phyloP scores from a whole-genome alignment of 75 land plant species.

The Selaginella moellendorffii region DNA sequence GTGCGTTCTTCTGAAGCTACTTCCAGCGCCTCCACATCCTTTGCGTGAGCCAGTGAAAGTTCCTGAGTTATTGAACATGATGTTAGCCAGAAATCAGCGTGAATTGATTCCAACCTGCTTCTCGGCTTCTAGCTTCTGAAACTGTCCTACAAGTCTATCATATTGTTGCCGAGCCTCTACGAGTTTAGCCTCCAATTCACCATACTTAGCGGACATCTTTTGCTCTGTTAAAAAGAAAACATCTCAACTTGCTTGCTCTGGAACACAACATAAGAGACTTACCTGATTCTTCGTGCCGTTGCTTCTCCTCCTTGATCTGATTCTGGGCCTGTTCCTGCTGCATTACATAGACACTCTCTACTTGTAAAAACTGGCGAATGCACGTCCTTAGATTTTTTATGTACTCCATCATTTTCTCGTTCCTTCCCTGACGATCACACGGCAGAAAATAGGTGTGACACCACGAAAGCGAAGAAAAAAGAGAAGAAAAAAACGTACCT shows the following conservation, averaged over 20 bases:
- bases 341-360: slow-evolving; percentile 29
- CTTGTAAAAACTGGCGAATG: slow-evolving; percentile 61
- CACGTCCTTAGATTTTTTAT: slow-evolving; percentile 68
- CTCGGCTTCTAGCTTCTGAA: slow-evolving; percentile 5
- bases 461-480: background rate
- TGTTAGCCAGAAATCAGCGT: too few relatives aligned
- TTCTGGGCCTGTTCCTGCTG: slow-evolving; percentile 37
- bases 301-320: slow-evolving; percentile 32
- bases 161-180: slow-evolving; percentile 4
- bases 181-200: slow-evolving; percentile 9
- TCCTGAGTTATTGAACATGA: slow-evolving; percentile 11
- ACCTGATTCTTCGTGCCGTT: slow-evolving; percentile 41
- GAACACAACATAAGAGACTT: background rate
- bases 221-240: slow-evolving; percentile 8
- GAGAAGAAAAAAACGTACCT: slow-evolving; percentile 23
- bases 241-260: background rate
- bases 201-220: slow-evolving; percentile 8
- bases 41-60: slow-evolving; percentile 11
- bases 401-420: slow-evolving; percentile 68
- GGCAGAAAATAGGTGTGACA: background rate
- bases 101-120: slow-evolving; percentile 12
- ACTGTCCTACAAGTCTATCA: slow-evolving; percentile 1
- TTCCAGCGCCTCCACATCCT: slow-evolving; percentile 16
- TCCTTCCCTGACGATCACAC: slow-evolving; percentile 43
- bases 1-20: slow-evolving; percentile 13